Evolutionary conservation across 768 basidiomycete species (phyloP).

Genomic region (Glaciozyma martinii): DNA sequence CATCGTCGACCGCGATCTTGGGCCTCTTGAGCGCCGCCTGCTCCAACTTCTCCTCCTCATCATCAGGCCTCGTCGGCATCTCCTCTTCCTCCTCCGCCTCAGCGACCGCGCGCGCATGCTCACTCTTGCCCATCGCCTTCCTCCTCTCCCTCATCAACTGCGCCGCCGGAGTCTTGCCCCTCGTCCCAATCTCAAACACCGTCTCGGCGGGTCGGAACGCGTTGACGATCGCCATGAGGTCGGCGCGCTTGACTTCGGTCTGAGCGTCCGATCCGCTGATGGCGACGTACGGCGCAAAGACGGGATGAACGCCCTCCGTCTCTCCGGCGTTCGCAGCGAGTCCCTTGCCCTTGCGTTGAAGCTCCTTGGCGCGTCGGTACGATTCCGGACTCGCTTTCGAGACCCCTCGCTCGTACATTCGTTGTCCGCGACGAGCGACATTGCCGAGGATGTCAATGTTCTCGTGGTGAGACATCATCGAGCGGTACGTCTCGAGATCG

Average conservation of each 20-base stretch:
- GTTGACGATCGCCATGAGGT: conserved; percentile 63
- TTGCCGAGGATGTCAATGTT: conserved; percentile 49
- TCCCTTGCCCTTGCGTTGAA: conserved; percentile 58
- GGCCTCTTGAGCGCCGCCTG: conserved; percentile 50
- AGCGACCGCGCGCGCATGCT: conserved; percentile 13
- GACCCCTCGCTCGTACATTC: conserved; percentile 88
- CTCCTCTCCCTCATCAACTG: conserved; percentile 80
- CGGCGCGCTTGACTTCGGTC: conserved; percentile 53
- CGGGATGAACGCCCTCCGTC: conserved; percentile 63
- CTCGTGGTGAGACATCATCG: conserved; percentile 54
- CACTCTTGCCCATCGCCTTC: conserved; percentile 56
- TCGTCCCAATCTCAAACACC: conserved; percentile 75
- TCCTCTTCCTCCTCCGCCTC: conserved; percentile 28
- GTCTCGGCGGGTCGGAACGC: conserved; percentile 81
- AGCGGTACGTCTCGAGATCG: conserved; percentile 68
- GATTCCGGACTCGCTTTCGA: conserved; percentile 78
- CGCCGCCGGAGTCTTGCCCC: conserved; percentile 57
- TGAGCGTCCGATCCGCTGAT: conserved; percentile 16
- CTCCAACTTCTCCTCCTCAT: conserved; percentile 41
- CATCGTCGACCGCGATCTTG: conserved; percentile 15
- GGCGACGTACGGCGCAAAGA: conserved; percentile 30
- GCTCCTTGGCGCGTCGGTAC: conserved; percentile 81
- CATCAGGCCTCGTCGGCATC: conserved; percentile 36
- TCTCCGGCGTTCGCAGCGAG: conserved; percentile 46
- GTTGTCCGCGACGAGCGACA: conserved; percentile 80